Percentiles rank a stretch among this genome's conserved stretches.
phyloP scores from a whole-genome alignment of 768 basidiomycete species.

The Gelatoporia subvermispora region DNA sequence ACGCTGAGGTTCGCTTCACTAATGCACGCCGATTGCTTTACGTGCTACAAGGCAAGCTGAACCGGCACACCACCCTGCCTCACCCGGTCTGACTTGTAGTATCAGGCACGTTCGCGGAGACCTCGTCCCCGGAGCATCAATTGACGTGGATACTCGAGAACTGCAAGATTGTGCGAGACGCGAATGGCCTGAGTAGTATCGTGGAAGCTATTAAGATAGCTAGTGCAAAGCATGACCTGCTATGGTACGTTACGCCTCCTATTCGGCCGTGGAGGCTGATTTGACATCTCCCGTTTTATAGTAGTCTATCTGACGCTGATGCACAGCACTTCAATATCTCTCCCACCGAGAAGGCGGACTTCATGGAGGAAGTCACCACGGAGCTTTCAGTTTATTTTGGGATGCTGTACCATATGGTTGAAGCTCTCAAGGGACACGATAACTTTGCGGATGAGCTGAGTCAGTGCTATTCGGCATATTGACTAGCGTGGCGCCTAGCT shows the following conservation, averaged over 20 bases:
- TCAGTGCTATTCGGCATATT: slow-evolving; percentile 37
- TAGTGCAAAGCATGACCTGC: slow-evolving; percentile 76
- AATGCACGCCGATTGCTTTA: slow-evolving; percentile 87
- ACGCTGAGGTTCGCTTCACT: slow-evolving; percentile 78
- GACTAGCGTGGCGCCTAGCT: too few relatives aligned
- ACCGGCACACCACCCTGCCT: slow-evolving; percentile 1
- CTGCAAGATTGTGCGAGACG: slow-evolving; percentile 76
- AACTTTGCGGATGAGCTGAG: slow-evolving; percentile 96
- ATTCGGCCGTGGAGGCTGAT: neutral
- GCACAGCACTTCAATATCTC: slow-evolving; percentile 68
- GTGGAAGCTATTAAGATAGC: slow-evolving; percentile 90
- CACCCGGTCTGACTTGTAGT: slow-evolving; percentile 3
- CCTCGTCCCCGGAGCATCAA: slow-evolving; percentile 89
- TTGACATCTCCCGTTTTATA: slow-evolving; percentile 25
- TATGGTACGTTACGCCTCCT: slow-evolving; percentile 47
- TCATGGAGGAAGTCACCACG: slow-evolving; percentile 85
- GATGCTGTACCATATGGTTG: slow-evolving; percentile 92
- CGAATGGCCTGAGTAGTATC: slow-evolving; percentile 79
- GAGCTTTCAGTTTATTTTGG: slow-evolving; percentile 92
- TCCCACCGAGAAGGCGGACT: slow-evolving; percentile 64
- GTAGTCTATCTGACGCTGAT: slow-evolving; percentile 72
- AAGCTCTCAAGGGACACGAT: slow-evolving; percentile 89
- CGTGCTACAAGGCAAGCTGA: slow-evolving; percentile 75
- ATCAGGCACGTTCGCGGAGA: slow-evolving; percentile 85
- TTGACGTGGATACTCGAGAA: slow-evolving; percentile 95